A percentile compares a stretch with the other conserved stretches of the same genome.
phyloP scores from a whole-genome alignment of 1,284 basidiomycete species.

The Cryptococcus deneoformans region DNA sequence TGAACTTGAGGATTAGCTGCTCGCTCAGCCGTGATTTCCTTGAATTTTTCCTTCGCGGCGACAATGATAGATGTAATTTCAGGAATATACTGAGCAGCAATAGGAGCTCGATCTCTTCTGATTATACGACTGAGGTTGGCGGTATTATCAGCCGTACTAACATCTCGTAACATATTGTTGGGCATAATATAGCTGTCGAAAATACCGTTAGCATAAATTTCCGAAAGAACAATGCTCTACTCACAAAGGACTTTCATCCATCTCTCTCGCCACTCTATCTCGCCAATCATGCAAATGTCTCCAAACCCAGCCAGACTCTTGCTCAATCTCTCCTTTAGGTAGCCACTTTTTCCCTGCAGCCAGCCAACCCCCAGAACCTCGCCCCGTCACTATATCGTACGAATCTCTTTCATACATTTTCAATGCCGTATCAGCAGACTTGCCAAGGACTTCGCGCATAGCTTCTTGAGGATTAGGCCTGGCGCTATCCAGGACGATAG shows the following conservation, averaged over 20 bases:
- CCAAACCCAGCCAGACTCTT: conserved; percentile 63
- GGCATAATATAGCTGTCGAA: conserved; percentile 55
- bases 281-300: conserved; percentile 79
- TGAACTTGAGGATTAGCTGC: not conserved
- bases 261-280: conserved; percentile 72
- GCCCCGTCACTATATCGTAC: conserved; percentile 66
- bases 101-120: conserved; percentile 8
- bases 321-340: conserved; percentile 53
- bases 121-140: conserved; percentile 8
- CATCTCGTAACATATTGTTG: conserved; percentile 58
- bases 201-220: not conserved
- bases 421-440: conserved; percentile 70
- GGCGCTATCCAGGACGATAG: conserved; percentile 10
- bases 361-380: conserved; percentile 74
- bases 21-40: not conserved
- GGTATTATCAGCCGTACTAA: conserved; percentile 6
- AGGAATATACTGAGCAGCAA: conserved; percentile 53
- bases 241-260: conserved; percentile 82
- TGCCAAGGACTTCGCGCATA: conserved; percentile 58
- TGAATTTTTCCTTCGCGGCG: conserved; percentile 6
- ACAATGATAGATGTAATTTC: conserved; percentile 55
- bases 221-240: conserved; percentile 26
- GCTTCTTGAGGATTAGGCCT: conserved; percentile 33
- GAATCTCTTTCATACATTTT: conserved; percentile 63
- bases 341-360: conserved; percentile 75